Evolutionary conservation across 768 basidiomycete genomes (phyloP).

Genomic region (Phlebiopsis gigantea): DNA sequence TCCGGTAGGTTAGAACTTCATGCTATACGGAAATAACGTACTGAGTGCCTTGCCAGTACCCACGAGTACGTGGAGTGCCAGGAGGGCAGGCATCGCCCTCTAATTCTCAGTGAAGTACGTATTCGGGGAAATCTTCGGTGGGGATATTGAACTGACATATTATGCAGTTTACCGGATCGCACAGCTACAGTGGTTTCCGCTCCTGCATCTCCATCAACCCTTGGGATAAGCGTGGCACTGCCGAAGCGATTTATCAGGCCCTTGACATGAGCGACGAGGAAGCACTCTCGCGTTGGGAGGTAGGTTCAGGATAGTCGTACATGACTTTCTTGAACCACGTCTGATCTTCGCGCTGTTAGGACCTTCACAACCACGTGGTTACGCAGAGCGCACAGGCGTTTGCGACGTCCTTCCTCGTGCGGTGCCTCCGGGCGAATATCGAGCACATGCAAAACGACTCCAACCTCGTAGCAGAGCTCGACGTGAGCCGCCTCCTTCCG

Average conservation of each 20-base stretch:
- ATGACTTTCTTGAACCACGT: background rate
- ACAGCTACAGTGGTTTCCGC: conserved; percentile 82
- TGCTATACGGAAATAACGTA: too few relatives aligned
- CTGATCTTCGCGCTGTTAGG: conserved; percentile 34
- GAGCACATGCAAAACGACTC: conserved; percentile 49
- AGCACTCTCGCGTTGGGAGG: conserved; percentile 70
- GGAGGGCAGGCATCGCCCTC: conserved; percentile 57
- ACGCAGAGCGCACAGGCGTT: conserved; percentile 86
- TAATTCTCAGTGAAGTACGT: conserved; percentile 74
- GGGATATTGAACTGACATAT: background rate
- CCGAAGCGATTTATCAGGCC: conserved; percentile 73
- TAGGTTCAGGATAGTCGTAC: conserved; percentile 21
- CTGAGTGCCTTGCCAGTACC: conserved; percentile 29
- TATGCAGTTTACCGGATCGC: conserved; percentile 77
- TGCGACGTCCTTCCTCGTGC: conserved; percentile 71
- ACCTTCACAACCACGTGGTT: conserved; percentile 79
- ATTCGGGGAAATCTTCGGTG: background rate
- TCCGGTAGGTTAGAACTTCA: conserved; percentile 32
- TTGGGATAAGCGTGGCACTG: conserved; percentile 81
- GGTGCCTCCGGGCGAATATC: conserved; percentile 65
- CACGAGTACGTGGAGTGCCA: conserved; percentile 88
- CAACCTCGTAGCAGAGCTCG: conserved; percentile 34
- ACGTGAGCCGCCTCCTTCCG: conserved; percentile 50
- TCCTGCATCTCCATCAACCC: conserved; percentile 86
- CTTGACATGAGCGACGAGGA: conserved; percentile 76